These are phyloP conservation scores for Aechmea fasciata DNA, from an alignment of 176 grass and related monocot species.

Conservation along the genomic window DNA sequence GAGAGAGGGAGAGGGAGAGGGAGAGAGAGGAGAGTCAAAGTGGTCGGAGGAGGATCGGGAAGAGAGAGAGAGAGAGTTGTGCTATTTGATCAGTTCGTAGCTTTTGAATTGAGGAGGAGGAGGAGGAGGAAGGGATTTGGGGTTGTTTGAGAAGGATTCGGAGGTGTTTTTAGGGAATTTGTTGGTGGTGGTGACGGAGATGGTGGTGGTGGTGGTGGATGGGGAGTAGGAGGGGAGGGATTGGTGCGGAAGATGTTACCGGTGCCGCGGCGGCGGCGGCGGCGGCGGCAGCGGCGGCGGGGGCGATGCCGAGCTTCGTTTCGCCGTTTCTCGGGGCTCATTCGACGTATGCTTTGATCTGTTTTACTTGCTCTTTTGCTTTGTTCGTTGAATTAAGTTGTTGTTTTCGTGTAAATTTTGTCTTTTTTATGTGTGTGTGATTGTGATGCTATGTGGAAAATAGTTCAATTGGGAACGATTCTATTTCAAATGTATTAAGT, in stretches of 20 bases:
- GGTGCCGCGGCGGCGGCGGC: constrained; percentile 6
- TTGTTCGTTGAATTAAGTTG: constrained; percentile 27
- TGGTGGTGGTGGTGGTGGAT: constrained; percentile 33
- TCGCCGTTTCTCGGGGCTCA: constrained; percentile 19
- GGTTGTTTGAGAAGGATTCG: neutral
- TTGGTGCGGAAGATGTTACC: constrained; percentile 5
- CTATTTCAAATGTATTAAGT: neutral
- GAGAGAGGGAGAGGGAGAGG: too few species aligned
- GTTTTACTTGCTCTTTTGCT: constrained; percentile 10
- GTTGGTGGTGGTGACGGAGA: constrained; percentile 24
- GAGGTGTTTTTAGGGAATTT: constrained; percentile 1
- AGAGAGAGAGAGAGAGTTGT: too few species aligned
- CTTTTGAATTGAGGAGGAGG: too few species aligned
- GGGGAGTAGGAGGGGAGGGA: constrained; percentile 37
- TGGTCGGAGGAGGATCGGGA: too few species aligned
- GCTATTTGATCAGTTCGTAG: too few species aligned
- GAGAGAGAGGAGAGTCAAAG: too few species aligned
- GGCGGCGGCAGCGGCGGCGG: constrained; percentile 34
- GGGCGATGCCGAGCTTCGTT: constrained; percentile 43
- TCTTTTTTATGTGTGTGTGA: too few species aligned
- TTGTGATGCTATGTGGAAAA: too few species aligned
- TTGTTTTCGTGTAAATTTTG: constrained; percentile 14
- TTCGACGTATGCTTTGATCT: constrained; percentile 25
- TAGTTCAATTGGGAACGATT: neutral
- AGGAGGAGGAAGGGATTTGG: neutral